Base-by-base conservation (phyloP, 108 stramenopile species). In the Seminavis robusta region DNA sequence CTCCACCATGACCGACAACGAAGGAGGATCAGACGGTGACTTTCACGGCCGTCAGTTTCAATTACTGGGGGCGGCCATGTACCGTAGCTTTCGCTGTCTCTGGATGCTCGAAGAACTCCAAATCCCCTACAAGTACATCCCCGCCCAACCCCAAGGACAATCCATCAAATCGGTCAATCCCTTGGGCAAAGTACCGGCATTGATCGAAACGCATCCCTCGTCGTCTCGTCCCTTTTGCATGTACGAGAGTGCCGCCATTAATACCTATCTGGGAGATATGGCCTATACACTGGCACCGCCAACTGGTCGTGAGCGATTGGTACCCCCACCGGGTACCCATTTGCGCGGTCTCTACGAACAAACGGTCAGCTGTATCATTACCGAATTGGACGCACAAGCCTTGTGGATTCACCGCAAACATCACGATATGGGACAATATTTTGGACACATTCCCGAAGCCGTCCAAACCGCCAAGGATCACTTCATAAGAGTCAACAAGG, bases 71-170 rank as follows among this genome's bases (percentile, higher is more conserved):
- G 61, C 76, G 44, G 71, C 80, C 11, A 65, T 56, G 32, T 80
- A 67, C 46, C 69, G 90, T 1, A 69, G 86, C 21, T 88, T 88
- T 56, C 86, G 90, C 1, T 79, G 80, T 49, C 33, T 79, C 8
- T 92, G 90, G 90, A 88, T 92, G 86, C 65, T 92, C n/a, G 81
- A 92, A 68, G 86, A 92, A 61, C 56, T 88, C 15, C 59, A 65
- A 0, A 26, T 77, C 0, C 52, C 68, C 1, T 82, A 77, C 55
- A 34, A 63, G 1, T 32, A 65, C 30, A 39, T 79, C 32, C 30
- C 31, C 4, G 73, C 71, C 28, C 86, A 78, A 9, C 71, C 68
- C 45, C 66, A 70, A 8, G 34, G 33, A 33, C 23, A 44, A 33
- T 31, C 30, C 15, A 74, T 71, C 13, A 63, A 54, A 26, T n/a